These are phyloP conservation scores for Eimeria falciformis DNA, from an alignment of 169 alveolate species.

Conservation along the genomic window DNA sequence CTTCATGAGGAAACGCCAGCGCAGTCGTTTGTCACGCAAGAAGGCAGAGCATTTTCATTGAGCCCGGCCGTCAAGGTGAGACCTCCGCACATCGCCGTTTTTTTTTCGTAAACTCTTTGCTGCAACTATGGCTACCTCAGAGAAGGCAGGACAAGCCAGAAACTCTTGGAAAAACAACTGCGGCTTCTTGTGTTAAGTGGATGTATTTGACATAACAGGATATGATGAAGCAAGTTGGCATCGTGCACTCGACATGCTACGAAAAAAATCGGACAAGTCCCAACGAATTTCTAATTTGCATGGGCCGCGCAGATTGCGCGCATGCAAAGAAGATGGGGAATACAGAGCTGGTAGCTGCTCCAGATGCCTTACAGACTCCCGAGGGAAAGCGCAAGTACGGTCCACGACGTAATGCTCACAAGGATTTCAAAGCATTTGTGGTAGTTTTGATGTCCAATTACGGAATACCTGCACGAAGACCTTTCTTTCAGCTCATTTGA, in stretches of 20 bases:
- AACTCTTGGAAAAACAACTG: no score
- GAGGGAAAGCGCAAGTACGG: conserved; percentile 42
- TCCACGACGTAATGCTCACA: not conserved
- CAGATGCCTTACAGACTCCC: conserved; percentile 15
- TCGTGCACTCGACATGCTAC: conserved; percentile 19
- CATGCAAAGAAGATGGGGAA: not conserved
- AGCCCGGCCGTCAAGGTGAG: conserved; percentile 43
- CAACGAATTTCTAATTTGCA: conserved; percentile 22
- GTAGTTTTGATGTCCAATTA: no score
- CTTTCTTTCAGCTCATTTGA: no score
- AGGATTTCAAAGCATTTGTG: not conserved
- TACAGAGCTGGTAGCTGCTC: conserved; percentile 29
- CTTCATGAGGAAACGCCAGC: no score
- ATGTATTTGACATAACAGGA: not conserved
- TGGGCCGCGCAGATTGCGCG: conserved; percentile 47
- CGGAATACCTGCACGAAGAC: no score
- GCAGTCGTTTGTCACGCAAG: not conserved
- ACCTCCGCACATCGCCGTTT: not conserved
- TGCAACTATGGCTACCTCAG: no score
- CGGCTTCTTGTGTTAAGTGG: no score
- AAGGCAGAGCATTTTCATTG: not conserved
- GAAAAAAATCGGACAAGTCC: not conserved
- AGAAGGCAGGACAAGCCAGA: no score
- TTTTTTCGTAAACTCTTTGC: no score
- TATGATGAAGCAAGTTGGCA: conserved; percentile 3